Evolutionary conservation across 2,329 filamentous ascomycete species (phyloP), one percentile per base, ranked within the genome.

Genomic region (Huntiella decipiens): DNA sequence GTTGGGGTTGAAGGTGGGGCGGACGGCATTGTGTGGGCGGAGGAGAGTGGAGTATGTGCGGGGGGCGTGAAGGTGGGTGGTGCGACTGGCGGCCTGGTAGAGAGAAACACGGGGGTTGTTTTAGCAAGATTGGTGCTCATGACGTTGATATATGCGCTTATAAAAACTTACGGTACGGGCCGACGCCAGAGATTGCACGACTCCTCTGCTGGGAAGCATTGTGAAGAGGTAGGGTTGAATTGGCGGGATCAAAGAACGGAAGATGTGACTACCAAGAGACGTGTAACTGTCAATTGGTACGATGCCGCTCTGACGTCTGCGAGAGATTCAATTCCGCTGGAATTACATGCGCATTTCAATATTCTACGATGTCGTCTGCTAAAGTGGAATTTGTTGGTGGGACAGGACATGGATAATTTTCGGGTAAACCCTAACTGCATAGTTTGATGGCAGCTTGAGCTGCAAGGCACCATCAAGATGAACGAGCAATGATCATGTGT

Each of bases 161-260:
- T 10, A 19, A 37, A 12, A 13, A 50, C 57, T 31, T 55, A 63
- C 59, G 16, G 54, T 52, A 45, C 56, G 58, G 52, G 56, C 58
- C 51, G 60, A 58, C 51, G 62, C 57, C 47, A 63, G 51, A 45
- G 61, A 60, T 52, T 61, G 60, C 53, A 60, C 57, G 54, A 64
- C 57, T 55, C 62, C 64, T 63, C 63, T 62, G 51, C 64, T 65
- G 48, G 63, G 62, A 55, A 67, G 60, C 64, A 67, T 67, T 49
- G 53, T 60, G 58, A 52, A 7, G 5, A 32, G 34, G 33, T 17
- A 34, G 31, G n/a, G 4, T 5, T 12, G 31, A 34, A 11, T 34
- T 13, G 16, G 28, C 31, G 17, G 40, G n/a, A 15, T 28, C n/a
- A 34, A 43, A 12, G n/a, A 1, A 31, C 22, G 22, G 22, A 28